A percentile compares a stretch with the other conserved stretches of the same genome.
phyloP scores from a whole-genome alignment of 2,329 filamentous ascomycete species.

The Trichothecium sympodiale region DNA sequence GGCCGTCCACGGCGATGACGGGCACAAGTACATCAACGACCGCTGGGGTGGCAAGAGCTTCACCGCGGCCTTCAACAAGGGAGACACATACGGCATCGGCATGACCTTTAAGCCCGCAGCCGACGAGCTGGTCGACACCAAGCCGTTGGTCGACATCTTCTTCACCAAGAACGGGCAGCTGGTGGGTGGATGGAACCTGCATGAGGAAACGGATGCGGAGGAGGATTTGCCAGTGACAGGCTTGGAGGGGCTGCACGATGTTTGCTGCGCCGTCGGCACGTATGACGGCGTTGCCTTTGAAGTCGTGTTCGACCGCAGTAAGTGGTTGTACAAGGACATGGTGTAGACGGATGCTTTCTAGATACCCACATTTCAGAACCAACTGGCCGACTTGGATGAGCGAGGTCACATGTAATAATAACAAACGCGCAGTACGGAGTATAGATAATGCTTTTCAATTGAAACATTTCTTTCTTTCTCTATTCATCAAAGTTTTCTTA shows the following conservation, averaged over 20 bases:
- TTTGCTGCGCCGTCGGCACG: constrained; percentile 60
- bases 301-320: constrained; percentile 46
- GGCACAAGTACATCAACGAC: constrained; percentile 65
- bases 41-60: constrained; percentile 62
- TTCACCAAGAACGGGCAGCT: constrained; percentile 56
- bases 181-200: constrained; percentile 56
- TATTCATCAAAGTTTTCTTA: no score
- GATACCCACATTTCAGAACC: no score
- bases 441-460: no score
- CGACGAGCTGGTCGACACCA: constrained; percentile 8
- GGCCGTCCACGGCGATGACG: constrained; percentile 72
- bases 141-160: constrained; percentile 36
- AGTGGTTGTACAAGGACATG: constrained; percentile 40
- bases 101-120: constrained; percentile 44
- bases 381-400: no score
- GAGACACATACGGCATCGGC: constrained; percentile 60
- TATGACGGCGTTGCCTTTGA: constrained; percentile 61
- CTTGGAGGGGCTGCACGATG: constrained; percentile 59
- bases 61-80: constrained; percentile 48
- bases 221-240: constrained; percentile 53
- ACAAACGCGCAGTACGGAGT: no score
- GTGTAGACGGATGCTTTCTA: constrained; percentile 1
- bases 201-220: constrained; percentile 60
- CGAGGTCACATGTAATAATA: no score
- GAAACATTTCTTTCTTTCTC: no score